These are phyloP conservation scores for Colletotrichum sp. DNA, from an alignment of 2,329 filamentous ascomycete genomes.

Conservation along the genomic window DNA sequence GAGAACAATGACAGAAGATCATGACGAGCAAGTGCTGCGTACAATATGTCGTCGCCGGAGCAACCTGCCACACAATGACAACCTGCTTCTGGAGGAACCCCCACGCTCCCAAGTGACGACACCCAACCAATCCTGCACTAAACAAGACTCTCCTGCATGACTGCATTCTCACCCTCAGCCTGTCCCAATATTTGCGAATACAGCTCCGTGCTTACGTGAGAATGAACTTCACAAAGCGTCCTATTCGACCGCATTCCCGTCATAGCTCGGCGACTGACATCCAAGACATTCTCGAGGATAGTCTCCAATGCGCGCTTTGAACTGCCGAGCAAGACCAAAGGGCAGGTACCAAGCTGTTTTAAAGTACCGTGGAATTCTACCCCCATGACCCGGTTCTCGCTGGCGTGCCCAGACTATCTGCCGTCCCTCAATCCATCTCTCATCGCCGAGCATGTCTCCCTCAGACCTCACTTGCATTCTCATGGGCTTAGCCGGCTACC, in stretches of 20 bases:
- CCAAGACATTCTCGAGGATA: neutral
- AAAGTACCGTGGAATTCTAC: neutral
- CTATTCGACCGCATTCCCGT: neutral
- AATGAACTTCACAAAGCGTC: neutral
- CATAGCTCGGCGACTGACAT: neutral
- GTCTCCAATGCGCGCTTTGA: neutral
- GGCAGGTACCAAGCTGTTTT: neutral
- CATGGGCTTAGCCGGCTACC: neutral
- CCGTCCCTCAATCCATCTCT: neutral
- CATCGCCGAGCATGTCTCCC: neutral
- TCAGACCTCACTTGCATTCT: neutral
- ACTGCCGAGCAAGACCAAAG: neutral
- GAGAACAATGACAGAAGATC: neutral
- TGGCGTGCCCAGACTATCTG: neutral
- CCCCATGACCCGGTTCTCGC: neutral
- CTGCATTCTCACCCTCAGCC: neutral
- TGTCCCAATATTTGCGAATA: neutral
- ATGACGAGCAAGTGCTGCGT: neutral
- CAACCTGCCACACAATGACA: accelerated
- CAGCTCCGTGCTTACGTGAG: conserved; percentile 4
- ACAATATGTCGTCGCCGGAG: neutral
- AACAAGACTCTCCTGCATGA: neutral
- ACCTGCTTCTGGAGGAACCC: neutral
- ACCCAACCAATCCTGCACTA: neutral
- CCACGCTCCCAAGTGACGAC: neutral